These are phyloP conservation scores for Nakataea oryzae DNA, from an alignment of 2,329 filamentous ascomycete genomes.

Conservation along the genomic window DNA sequence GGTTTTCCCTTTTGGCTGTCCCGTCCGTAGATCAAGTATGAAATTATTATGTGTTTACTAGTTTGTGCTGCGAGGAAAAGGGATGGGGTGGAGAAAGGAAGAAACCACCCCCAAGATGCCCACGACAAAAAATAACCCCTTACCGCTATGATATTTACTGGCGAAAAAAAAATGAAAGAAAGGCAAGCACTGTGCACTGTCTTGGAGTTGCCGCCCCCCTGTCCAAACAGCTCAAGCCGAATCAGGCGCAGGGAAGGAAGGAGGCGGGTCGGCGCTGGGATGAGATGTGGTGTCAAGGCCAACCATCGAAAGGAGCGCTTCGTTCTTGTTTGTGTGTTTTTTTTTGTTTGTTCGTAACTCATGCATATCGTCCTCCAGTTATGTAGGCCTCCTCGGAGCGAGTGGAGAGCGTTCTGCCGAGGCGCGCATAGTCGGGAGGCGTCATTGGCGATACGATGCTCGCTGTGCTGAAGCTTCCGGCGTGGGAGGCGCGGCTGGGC, in stretches of 20 bases:
- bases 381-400: constrained; percentile 31
- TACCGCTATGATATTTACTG: not conserved
- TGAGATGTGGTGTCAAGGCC: too few relatives aligned
- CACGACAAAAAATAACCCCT: too few relatives aligned
- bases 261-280: too few relatives aligned
- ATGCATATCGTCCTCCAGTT: constrained; percentile 11
- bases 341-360: not conserved
- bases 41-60: not conserved
- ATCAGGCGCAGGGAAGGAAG: not conserved
- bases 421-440: constrained; percentile 9
- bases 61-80: not conserved
- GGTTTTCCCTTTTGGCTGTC: too few relatives aligned
- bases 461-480: constrained; percentile 1
- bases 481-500: not conserved
- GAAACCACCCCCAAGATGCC: not conserved
- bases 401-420: constrained; percentile 25
- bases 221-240: not conserved
- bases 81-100: not conserved
- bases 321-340: not conserved
- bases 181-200: not conserved
- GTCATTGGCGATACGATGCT: constrained; percentile 27
- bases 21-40: not conserved
- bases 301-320: not conserved
- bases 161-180: not conserved
- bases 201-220: too few relatives aligned